Conservation (phyloP, 768 basidiomycete genomes). For the Lactarius vividus region DNA sequence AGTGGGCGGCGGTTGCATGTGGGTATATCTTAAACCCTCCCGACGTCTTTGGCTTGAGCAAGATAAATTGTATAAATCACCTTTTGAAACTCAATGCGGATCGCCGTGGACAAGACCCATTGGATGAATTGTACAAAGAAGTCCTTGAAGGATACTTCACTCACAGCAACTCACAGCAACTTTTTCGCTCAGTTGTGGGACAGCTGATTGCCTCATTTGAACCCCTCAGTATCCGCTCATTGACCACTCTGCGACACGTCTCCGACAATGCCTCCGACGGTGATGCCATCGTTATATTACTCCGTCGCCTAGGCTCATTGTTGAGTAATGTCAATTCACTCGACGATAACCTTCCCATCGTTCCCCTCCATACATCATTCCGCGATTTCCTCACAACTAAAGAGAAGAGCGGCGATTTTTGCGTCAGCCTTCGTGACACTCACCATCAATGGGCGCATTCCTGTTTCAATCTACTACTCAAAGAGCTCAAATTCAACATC, state of each 20-base stretch:
- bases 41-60: no score
- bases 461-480: not conserved
- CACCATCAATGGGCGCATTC: not conserved
- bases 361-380: not conserved
- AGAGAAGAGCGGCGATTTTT: not conserved
- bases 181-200: not conserved
- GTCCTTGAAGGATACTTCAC: no score
- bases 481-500: slow-evolving; percentile 1
- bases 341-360: not conserved
- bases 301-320: not conserved
- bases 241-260: not conserved
- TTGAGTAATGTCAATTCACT: slow-evolving; percentile 1
- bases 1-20: not conserved
- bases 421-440: not conserved
- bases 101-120: not conserved
- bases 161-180: not conserved
- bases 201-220: not conserved
- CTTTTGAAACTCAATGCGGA: not conserved
- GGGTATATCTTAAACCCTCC: not conserved
- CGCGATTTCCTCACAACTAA: slow-evolving; percentile 1
- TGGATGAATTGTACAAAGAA: no score
- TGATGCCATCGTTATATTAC: not conserved
- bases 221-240: not conserved
- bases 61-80: no score
- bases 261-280: no score